Evolutionary conservation across 2,329 filamentous ascomycete genomes (phyloP), one percentile per base, ranked within the genome.

Genomic region (Phoma sp.): DNA sequence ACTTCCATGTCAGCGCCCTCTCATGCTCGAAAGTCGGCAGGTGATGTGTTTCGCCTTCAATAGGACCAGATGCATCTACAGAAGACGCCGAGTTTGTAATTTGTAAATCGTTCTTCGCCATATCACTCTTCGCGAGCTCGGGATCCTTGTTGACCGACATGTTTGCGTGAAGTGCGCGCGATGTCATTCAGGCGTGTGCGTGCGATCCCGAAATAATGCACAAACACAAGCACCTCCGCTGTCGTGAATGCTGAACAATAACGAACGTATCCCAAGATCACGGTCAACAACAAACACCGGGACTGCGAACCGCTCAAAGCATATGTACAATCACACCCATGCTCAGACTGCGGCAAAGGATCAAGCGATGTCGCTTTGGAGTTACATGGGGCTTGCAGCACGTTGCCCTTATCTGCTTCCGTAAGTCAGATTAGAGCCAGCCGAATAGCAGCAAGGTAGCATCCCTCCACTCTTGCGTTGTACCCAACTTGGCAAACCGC

Each of bases 1-100:
- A 82, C 58, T 84, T 84, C 67, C 80, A 79, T 47, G 82, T 80
- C 11, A 86, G 72, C 1, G 60, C 55, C 44, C 66, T 68, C 46
- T 77, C 74, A 44, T 74, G 71, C 53, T 74, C 71, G 47, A 65
- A 75, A 7, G 60, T 68, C 9, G 70, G 71, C 3, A 73, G 62
- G 47, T 73, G 71, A 13, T 71, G 57, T 2, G 65, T 68, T 36
- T 69, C 61, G 49, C 69, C 71, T 52, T 68, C 68, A 39, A 66
- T 43, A 0, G 64, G 65, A 4, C 60, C 40, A 4, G 68, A 67
- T 22, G 57, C 60, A 41, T 66, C 60, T 38, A 63, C 64, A 1
- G 72, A 74, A 3, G 65, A 61, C 7, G 55, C 49, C 1, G 70
- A 71, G 13, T 67, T 61, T 0, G 65, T 64, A 32, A 70, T 60